phyloP scores from a whole-genome alignment of 2,329 filamentous ascomycete genomes.

The Penicillium sp. region DNA sequence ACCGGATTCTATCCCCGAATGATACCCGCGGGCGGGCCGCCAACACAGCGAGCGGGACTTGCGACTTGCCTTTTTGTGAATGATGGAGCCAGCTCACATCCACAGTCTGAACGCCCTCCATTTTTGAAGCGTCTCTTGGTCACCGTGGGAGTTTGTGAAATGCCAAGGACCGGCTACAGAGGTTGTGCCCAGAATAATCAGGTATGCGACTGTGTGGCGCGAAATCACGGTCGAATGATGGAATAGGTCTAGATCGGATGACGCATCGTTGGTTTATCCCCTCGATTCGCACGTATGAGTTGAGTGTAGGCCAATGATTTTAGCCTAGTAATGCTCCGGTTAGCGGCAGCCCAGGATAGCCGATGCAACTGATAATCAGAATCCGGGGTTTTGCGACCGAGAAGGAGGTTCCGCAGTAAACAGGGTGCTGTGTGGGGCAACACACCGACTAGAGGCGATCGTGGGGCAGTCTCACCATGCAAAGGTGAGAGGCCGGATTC shows the following conservation, averaged over 20 bases:
- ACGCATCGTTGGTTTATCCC: constrained; percentile 31
- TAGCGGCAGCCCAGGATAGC: constrained; percentile 8
- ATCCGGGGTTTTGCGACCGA: constrained; percentile 17
- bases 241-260: constrained; percentile 27
- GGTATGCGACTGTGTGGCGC: constrained; percentile 28
- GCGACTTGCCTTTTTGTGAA: constrained; percentile 72
- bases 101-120: constrained; percentile 81
- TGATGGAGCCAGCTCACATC: constrained; percentile 93
- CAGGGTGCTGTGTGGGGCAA: constrained; percentile 5
- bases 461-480: constrained; percentile 9
- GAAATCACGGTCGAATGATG: constrained; percentile 25
- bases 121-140: constrained; percentile 46
- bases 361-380: constrained; percentile 1
- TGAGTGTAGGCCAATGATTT: constrained; percentile 11
- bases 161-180: background rate
- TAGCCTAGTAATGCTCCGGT: constrained; percentile 1
- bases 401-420: constrained; percentile 4
- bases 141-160: constrained; percentile 4
- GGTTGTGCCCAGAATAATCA: constrained; percentile 15
- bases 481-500: background rate
- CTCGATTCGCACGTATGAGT: constrained; percentile 21
- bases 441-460: constrained; percentile 14
- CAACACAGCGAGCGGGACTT: background rate
- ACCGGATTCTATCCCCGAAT: background rate
- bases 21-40: background rate